Conservation (phyloP, 768 basidiomycete species). For the Termitomyces sp. region DNA sequence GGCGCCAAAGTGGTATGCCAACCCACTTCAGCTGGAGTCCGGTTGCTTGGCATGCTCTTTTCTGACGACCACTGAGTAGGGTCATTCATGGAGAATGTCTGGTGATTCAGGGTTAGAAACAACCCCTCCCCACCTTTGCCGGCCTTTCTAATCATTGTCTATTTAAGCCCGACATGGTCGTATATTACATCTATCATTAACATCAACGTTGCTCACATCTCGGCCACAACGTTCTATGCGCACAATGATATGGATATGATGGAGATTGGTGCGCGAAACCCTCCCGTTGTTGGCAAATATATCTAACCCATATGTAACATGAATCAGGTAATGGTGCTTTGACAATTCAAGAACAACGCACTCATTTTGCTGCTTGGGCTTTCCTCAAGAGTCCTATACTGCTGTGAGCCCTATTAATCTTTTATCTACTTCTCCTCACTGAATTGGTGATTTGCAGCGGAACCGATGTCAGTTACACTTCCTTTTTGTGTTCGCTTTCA, state of each 20-base stretch:
- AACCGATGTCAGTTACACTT: slow-evolving; percentile 30
- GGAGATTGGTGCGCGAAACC: slow-evolving; percentile 32
- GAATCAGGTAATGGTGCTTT: slow-evolving; percentile 43
- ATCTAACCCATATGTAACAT: neutral
- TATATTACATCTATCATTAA: slow-evolving; percentile 45
- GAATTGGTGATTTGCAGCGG: slow-evolving; percentile 22
- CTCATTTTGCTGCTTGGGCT: slow-evolving; percentile 59
- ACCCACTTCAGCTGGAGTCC: slow-evolving; percentile 6
- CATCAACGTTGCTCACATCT: slow-evolving; percentile 39
- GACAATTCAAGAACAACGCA: slow-evolving; percentile 47
- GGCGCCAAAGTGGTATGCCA: slow-evolving; percentile 45
- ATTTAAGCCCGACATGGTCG: slow-evolving; percentile 33
- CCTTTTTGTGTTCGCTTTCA: neutral
- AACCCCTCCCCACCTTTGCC: neutral
- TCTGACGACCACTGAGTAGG: slow-evolving; percentile 23
- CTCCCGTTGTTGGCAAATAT: no score
- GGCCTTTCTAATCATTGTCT: neutral
- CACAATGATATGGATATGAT: slow-evolving; percentile 65
- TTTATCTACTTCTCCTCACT: neutral
- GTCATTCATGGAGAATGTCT: slow-evolving; percentile 55
- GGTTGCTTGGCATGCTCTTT: neutral
- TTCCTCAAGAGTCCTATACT: slow-evolving; percentile 57
- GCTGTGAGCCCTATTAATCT: slow-evolving; percentile 26
- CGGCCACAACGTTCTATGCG: slow-evolving; percentile 40
- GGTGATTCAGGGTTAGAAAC: slow-evolving; percentile 38